Percentiles rank a stretch among this genome's conserved stretches.
These are phyloP conservation scores for Flaveria linearis DNA, from an alignment of 129 eudicot species.

Conservation along the genomic window DNA sequence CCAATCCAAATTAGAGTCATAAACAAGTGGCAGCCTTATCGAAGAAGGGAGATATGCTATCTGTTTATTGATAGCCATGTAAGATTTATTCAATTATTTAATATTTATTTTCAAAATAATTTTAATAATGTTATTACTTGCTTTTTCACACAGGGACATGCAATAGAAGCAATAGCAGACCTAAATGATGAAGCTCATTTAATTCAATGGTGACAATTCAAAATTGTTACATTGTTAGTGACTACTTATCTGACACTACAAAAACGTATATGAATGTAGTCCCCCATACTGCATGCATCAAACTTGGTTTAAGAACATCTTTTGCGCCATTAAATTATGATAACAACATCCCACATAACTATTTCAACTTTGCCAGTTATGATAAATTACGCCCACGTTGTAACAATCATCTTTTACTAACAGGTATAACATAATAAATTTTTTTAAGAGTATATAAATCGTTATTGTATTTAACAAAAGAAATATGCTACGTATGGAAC, in stretches of 20 bases:
- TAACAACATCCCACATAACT: background rate
- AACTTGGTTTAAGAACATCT: background rate
- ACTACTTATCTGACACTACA: background rate
- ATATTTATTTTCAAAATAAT: background rate
- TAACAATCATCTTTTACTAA: background rate
- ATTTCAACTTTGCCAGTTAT: background rate
- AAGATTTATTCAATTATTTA: background rate
- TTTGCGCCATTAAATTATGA: background rate
- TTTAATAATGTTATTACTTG: background rate
- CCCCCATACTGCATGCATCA: background rate
- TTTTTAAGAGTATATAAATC: too few species aligned
- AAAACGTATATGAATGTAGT: background rate
- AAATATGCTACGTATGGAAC: too few species aligned
- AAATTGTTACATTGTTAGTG: background rate
- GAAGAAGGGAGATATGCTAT: background rate
- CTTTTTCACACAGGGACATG: background rate
- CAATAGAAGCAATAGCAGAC: background rate
- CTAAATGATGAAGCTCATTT: background rate
- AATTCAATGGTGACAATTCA: background rate
- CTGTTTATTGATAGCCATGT: background rate
- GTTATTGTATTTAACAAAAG: too few species aligned
- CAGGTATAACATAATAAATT: background rate
- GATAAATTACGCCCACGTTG: background rate
- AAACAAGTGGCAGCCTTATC: background rate
- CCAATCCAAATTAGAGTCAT: background rate